Percentiles rank a stretch among this genome's conserved stretches.
Evolutionary conservation across 2,329 filamentous ascomycete species (phyloP).

Genomic region (Aspergillus novofumigatus): DNA sequence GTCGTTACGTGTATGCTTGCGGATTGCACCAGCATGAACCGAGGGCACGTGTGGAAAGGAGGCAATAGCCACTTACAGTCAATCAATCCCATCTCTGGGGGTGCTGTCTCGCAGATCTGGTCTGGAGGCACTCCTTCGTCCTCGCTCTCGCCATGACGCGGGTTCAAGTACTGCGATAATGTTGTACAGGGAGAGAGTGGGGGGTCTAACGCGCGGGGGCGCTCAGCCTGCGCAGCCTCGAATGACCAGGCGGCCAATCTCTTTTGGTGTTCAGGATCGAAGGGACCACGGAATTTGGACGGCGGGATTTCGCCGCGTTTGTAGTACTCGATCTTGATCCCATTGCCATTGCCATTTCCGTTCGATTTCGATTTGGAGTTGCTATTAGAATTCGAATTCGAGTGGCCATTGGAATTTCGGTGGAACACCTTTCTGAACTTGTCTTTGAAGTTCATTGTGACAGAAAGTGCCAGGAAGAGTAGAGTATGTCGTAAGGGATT

Average conservation of each 20-base stretch:
- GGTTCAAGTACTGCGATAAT: constrained; percentile 19
- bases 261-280: constrained; percentile 44
- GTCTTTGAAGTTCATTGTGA: constrained; percentile 37
- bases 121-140: constrained; percentile 13
- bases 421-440: constrained; percentile 35
- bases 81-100: constrained; percentile 10
- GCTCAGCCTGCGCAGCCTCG: constrained; percentile 30
- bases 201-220: constrained; percentile 32
- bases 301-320: constrained; percentile 44
- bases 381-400: constrained; percentile 18
- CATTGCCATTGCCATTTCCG: constrained; percentile 21
- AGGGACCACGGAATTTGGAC: constrained; percentile 47
- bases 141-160: constrained; percentile 21
- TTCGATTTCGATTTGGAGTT: constrained; percentile 11
- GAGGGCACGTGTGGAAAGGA: neutral
- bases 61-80: constrained; percentile 15
- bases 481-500: neutral
- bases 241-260: constrained; percentile 44
- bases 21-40: neutral
- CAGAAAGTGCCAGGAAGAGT: neutral
- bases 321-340: constrained; percentile 47
- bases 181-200: constrained; percentile 38
- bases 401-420: constrained; percentile 19
- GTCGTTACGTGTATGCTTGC: neutral
- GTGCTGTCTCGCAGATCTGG: constrained; percentile 11